Percentiles rank a stretch among this genome's conserved stretches.
These are phyloP conservation scores for Antitrichia curtipendula DNA, from an alignment of 225 moss, liverwort and hornwort species.

Conservation along the genomic window DNA sequence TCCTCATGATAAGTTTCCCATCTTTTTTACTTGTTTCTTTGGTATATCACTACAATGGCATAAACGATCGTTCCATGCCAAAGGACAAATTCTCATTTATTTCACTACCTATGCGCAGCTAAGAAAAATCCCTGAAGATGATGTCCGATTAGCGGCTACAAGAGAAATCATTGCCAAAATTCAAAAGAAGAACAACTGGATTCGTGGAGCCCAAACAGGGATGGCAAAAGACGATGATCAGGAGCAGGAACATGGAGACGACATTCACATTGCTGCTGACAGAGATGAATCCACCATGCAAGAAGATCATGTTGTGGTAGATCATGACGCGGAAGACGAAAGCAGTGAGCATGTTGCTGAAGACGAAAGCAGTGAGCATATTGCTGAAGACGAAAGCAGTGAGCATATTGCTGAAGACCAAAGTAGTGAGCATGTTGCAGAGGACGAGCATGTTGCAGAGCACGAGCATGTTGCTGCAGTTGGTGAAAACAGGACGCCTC, in stretches of 20 bases:
- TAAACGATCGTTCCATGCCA: background rate
- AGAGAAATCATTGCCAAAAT: background rate
- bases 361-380: background rate
- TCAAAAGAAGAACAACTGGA: background rate
- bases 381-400: background rate
- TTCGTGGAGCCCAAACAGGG: background rate
- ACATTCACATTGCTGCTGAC: background rate
- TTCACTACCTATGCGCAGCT: background rate
- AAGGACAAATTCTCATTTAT: background rate
- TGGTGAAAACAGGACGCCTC: background rate
- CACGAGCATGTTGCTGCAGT: background rate
- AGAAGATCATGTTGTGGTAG: background rate
- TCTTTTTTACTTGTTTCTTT: background rate
- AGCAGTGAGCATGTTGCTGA: background rate
- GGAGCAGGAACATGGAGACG: conserved; percentile 1
- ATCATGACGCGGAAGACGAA: background rate
- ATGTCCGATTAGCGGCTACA: conserved; percentile 3
- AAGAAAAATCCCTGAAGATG: conserved; percentile 15
- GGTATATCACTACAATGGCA: background rate
- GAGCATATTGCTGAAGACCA: background rate
- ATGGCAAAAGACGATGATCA: background rate
- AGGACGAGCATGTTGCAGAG: background rate
- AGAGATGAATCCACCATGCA: background rate
- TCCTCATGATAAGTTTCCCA: background rate
- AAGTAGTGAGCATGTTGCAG: background rate